Conservation (phyloP, 768 basidiomycete species). For the Mycena galopus region DNA sequence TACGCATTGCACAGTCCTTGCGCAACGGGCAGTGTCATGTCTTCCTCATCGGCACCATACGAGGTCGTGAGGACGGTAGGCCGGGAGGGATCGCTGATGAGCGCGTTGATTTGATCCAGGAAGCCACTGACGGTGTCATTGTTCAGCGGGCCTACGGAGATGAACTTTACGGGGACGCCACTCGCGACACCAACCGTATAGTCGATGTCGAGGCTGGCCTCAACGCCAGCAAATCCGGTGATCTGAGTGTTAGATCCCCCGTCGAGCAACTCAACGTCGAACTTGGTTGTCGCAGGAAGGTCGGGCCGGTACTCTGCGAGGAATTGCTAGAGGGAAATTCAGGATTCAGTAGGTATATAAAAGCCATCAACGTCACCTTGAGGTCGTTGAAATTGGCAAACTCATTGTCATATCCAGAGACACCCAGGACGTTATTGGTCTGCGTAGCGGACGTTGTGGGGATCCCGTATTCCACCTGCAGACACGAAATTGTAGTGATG, state of each 20-base stretch:
- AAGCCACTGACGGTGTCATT: constrained; percentile 33
- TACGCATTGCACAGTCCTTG: constrained; percentile 56
- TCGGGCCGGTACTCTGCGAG: constrained; percentile 32
- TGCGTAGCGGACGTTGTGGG: constrained; percentile 46
- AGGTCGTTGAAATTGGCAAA: constrained; percentile 37
- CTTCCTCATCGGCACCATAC: constrained; percentile 22
- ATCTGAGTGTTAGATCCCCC: constrained; percentile 32
- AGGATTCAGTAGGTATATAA: background rate
- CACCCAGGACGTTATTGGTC: constrained; percentile 44
- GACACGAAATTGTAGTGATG: constrained; percentile 22
- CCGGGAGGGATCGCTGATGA: constrained; percentile 13
- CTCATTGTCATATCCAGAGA: constrained; percentile 44
- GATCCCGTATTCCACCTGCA: constrained; percentile 50
- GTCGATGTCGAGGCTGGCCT: constrained; percentile 51
- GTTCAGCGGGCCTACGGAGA: constrained; percentile 41
- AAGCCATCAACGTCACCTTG: constrained; percentile 14
- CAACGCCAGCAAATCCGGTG: constrained; percentile 23
- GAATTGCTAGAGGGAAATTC: constrained; percentile 10
- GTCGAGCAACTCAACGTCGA: constrained; percentile 31
- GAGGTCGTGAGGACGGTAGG: constrained; percentile 19
- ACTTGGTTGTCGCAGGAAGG: constrained; percentile 29
- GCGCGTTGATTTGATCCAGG: constrained; percentile 33
- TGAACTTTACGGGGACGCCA: constrained; percentile 42
- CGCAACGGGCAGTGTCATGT: constrained; percentile 55
- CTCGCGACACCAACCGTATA: constrained; percentile 50